Evolutionary conservation across 768 basidiomycete genomes (phyloP).

Genomic region (Termitomyces titanicus): DNA sequence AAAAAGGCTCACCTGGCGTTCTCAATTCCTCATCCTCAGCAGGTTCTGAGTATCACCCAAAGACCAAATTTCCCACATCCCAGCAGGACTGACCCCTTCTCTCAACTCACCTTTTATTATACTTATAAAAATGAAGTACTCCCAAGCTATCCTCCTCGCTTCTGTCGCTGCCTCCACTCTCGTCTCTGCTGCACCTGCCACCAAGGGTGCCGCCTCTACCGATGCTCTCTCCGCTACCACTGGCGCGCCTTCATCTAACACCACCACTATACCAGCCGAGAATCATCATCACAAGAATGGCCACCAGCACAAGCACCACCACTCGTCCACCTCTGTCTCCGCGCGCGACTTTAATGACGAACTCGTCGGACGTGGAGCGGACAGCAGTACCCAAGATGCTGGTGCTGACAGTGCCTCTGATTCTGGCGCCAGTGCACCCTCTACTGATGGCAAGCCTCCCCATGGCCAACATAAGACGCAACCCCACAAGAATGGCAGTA

Average conservation of each 20-base stretch:
- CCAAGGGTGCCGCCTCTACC: neutral
- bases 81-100: constrained; percentile 10
- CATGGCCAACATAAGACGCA: too few relatives aligned
- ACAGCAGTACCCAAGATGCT: neutral
- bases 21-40: constrained; percentile 8
- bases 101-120: constrained; percentile 4
- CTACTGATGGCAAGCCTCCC: neutral
- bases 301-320: neutral
- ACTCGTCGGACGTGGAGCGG: neutral
- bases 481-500: too few relatives aligned
- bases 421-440: neutral
- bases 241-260: neutral
- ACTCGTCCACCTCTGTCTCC: neutral
- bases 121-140: constrained; percentile 14
- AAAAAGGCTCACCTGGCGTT: neutral
- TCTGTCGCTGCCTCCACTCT: constrained; percentile 11
- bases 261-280: neutral
- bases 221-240: neutral
- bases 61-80: constrained; percentile 1
- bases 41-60: constrained; percentile 12
- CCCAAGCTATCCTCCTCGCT: constrained; percentile 14
- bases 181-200: constrained; percentile 9
- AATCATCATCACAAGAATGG: neutral
- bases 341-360: constrained; percentile 1
- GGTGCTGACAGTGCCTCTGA: neutral